These are phyloP conservation scores for Fraxinus xanthoxyloides DNA, from an alignment of 305 asterid species.

Conservation along the genomic window DNA sequence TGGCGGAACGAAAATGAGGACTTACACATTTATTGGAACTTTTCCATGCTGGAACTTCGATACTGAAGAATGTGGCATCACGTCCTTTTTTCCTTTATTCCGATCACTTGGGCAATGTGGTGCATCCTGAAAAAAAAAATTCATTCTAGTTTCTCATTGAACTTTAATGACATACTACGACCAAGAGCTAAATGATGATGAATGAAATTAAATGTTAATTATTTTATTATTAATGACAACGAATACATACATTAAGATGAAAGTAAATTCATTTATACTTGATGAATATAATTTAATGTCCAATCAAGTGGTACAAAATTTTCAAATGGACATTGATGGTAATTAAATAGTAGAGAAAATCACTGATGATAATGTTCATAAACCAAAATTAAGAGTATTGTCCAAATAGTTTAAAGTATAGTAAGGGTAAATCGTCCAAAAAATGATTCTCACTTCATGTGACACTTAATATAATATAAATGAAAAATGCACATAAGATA, in stretches of 20 bases:
- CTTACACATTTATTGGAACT: slow-evolving; percentile 37
- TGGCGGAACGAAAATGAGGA: not conserved
- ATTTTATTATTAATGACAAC: not conserved
- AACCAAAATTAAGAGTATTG: not conserved
- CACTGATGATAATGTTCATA: not conserved
- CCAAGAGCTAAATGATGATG: not conserved
- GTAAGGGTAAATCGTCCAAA: not conserved
- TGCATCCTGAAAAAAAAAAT: slow-evolving; percentile 36
- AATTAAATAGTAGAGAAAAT: not conserved
- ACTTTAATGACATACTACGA: not conserved
- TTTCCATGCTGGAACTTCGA: slow-evolving; percentile 39
- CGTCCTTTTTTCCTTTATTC: slow-evolving; percentile 36
- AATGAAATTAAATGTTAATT: not conserved
- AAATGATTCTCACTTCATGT: not conserved
- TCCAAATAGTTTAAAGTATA: not conserved
- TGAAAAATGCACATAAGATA: not conserved
- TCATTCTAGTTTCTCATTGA: not conserved
- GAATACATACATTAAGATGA: not conserved
- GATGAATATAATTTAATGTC: not conserved
- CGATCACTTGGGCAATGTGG: slow-evolving; percentile 33
- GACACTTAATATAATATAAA: not conserved
- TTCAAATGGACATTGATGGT: not conserved
- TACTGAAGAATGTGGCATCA: slow-evolving; percentile 31
- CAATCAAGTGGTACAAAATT: not conserved
- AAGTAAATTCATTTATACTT: not conserved